phyloP scores from a whole-genome alignment of 768 basidiomycete genomes.

The Flagelloscypha sp. region DNA sequence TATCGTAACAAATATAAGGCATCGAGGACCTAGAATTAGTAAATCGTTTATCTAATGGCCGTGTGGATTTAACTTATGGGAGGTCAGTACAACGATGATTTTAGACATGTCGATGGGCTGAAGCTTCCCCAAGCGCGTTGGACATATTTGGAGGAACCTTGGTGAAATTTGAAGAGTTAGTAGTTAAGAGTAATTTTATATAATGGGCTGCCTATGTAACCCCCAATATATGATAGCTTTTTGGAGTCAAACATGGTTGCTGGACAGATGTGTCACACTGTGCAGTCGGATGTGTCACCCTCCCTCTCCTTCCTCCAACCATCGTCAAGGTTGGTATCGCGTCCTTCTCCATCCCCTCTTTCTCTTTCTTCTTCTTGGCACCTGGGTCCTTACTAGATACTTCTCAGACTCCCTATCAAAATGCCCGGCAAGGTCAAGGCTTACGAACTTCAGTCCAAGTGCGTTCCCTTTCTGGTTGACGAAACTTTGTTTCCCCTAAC shows the following conservation, averaged over 20 bases:
- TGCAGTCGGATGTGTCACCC: not conserved
- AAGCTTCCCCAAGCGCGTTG: no score
- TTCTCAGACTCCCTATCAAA: conserved; percentile 28
- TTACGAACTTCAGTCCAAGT: conserved; percentile 95
- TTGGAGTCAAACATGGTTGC: not conserved
- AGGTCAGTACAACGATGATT: conserved; percentile 34
- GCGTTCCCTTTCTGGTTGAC: conserved; percentile 21
- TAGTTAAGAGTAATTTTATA: conserved; percentile 24
- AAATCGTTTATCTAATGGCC: conserved; percentile 68
- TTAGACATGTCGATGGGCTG: not conserved
- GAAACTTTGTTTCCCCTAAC: conserved; percentile 7
- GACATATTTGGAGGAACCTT: conserved; percentile 66
- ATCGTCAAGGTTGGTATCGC: not conserved
- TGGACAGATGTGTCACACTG: not conserved
- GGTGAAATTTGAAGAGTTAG: conserved; percentile 53
- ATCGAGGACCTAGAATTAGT: conserved; percentile 78
- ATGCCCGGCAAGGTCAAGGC: conserved; percentile 94
- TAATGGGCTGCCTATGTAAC: conserved; percentile 2
- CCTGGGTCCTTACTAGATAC: not conserved
- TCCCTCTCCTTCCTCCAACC: conserved; percentile 4
- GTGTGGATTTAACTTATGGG: conserved; percentile 82
- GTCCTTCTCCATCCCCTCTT: conserved; percentile 6
- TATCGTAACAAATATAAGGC: conserved; percentile 34
- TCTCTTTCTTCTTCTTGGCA: not conserved
- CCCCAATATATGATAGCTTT: not conserved